Evolutionary conservation across 192 early-diverging fungal species (phyloP), one percentile per base, ranked within the genome.

Genomic region (Umbelopsis ramanniana): DNA sequence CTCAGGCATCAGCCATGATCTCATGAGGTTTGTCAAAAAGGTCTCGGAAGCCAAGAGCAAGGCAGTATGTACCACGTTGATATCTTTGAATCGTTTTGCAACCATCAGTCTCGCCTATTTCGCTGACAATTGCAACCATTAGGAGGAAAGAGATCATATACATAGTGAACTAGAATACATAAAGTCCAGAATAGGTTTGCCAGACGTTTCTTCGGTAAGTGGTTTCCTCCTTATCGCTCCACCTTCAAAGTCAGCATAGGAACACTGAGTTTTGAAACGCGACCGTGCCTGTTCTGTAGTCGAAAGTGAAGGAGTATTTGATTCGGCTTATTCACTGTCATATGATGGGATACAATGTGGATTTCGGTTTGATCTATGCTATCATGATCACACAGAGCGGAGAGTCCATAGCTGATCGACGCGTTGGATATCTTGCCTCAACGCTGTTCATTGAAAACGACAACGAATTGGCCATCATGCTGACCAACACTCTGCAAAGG

Each of bases 401-500:
- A 23, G 83, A 87, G 26, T 82, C 76, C 4, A 69, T 76, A 4
- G 75, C 50, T 12, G 82, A 87, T 23, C 79, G 83, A 77, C 77
- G 82, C 33, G 77, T 76, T 24, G 86, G 86, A 14, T 87, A 87
- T 47, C 57, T 87, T 37, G 76, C 83, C 5, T 85, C 82, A 54
- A 78, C 78, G 45, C 55, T 87, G 21, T 76, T 87, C 11, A 71
- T 87, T 5, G 69, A 81, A 19, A 74, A 87, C 52, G 78, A 81
- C 22, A 79, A 80, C 73, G 81, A 85, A 68, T 67, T 85, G 12
- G 81, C 80, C 54, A 85, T 87, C 38, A 85, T 87, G 86, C 57
- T 87, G 17, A 76, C 85, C 17, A 87, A 87, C 70, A 87, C 86
- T 6, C 57, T 87, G 11, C 84, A 85, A 79, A 79, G 82, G 74